A percentile compares a stretch with the other conserved stretches of the same genome.
Evolutionary conservation across 345 rosid species (phyloP).

Genomic region (Chamaenerion angustifolium): DNA sequence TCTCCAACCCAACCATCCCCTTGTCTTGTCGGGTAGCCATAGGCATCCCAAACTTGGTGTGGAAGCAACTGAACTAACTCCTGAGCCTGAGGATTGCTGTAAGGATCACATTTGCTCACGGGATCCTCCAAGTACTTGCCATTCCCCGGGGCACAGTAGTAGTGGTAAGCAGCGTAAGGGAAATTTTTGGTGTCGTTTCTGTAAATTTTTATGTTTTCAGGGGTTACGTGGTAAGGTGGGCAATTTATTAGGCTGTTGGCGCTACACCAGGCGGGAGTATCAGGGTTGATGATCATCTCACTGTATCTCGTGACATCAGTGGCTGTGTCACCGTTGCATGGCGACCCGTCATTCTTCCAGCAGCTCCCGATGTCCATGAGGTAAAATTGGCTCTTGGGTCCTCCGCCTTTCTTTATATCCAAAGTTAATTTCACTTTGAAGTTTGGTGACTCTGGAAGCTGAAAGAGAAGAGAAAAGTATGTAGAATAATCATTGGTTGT

Average conservation of each 20-base stretch:
- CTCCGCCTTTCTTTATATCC: slow-evolving; percentile 63
- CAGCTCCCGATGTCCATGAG: slow-evolving; percentile 73
- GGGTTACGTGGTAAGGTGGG: slow-evolving; percentile 48
- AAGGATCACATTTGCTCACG: slow-evolving; percentile 45
- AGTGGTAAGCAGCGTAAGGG: slow-evolving; percentile 55
- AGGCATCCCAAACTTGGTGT: slow-evolving; percentile 56
- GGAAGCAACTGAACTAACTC: slow-evolving; percentile 63
- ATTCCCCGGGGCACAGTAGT: slow-evolving; percentile 59
- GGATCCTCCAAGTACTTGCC: slow-evolving; percentile 31
- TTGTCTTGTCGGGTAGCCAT: slow-evolving; percentile 47
- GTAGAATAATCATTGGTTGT: too few species aligned
- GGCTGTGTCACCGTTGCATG: slow-evolving; percentile 49
- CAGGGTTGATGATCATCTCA: slow-evolving; percentile 64
- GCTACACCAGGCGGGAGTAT: slow-evolving; percentile 34
- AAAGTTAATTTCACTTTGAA: slow-evolving; percentile 50
- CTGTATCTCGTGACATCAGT: slow-evolving; percentile 70
- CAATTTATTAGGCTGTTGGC: slow-evolving; percentile 25
- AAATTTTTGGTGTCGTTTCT: slow-evolving; percentile 32
- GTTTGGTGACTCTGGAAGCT: slow-evolving; percentile 70
- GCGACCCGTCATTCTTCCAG: slow-evolving; percentile 67
- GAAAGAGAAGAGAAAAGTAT: slow-evolving; percentile 8
- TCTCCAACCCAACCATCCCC: slow-evolving; percentile 68
- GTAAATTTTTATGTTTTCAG: slow-evolving; percentile 28
- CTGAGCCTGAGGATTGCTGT: slow-evolving; percentile 65
- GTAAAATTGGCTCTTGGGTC: slow-evolving; percentile 61